These are phyloP conservation scores for Sonneratia alba DNA, from an alignment of 345 rosid species.

Conservation along the genomic window DNA sequence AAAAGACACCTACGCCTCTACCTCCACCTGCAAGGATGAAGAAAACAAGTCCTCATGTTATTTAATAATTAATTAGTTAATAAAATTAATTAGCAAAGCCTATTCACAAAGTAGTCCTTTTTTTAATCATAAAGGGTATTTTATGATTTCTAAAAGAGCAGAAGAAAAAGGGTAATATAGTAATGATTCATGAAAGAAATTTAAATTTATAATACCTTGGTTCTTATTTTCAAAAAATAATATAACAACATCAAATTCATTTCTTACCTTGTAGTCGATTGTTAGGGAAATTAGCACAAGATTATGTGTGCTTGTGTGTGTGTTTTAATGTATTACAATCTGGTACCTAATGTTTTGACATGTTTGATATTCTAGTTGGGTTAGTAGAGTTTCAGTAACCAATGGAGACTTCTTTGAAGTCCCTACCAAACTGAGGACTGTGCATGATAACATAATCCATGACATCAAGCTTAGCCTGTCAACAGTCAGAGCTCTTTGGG, in stretches of 20 bases:
- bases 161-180: no score
- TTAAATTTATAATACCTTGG: no score
- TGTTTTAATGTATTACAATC: neutral
- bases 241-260: no score
- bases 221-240: no score
- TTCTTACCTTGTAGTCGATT: conserved; percentile 10
- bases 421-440: conserved; percentile 1
- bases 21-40: neutral
- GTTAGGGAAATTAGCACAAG: conserved; percentile 49
- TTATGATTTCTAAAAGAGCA: no score
- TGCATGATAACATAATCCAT: neutral
- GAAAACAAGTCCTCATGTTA: neutral
- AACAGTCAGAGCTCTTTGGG: neutral
- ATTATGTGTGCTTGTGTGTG: neutral
- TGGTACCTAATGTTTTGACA: conserved; percentile 9
- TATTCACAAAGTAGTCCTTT: neutral
- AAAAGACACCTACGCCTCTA: neutral
- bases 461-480: neutral
- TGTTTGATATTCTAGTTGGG: neutral
- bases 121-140: no score
- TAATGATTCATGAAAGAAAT: no score
- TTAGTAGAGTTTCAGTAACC: conserved; percentile 4
- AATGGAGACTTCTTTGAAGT: neutral
- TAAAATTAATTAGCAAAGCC: neutral
- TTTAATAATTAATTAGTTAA: neutral